Conservation (phyloP, 768 basidiomycete species). For the Kwoniella heveanensis region DNA sequence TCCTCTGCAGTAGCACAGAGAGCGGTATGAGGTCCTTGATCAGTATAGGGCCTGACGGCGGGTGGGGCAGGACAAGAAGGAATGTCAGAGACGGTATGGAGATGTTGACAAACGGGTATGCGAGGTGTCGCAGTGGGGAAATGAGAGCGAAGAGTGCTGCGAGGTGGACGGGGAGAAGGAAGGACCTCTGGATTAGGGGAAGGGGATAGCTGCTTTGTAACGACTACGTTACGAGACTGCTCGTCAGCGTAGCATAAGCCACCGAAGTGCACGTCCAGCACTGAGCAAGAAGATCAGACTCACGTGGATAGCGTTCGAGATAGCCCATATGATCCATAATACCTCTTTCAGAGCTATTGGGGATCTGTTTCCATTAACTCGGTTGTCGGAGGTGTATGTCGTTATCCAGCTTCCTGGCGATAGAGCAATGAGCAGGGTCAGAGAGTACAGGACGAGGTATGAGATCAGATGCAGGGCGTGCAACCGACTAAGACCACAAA, state of each 20-base stretch:
- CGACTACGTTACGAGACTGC: background rate
- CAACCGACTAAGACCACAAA: conserved; percentile 12
- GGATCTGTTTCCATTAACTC: background rate
- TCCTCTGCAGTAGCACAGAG: conserved; percentile 21
- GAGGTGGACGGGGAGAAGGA: conserved; percentile 24
- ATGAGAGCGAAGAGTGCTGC: conserved; percentile 11
- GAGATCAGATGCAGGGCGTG: conserved; percentile 30
- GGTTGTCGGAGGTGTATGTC: conserved; percentile 12
- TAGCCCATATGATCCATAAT: conserved; percentile 19
- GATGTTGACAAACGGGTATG: conserved; percentile 23
- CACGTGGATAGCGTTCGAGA: conserved; percentile 11
- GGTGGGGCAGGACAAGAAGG: conserved; percentile 26
- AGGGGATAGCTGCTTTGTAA: background rate
- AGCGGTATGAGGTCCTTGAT: conserved; percentile 25
- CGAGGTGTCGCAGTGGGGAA: background rate
- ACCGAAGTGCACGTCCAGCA: too few species aligned
- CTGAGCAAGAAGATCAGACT: too few species aligned
- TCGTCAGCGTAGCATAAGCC: too few species aligned
- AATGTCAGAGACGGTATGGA: conserved; percentile 37
- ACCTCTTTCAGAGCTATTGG: conserved; percentile 8
- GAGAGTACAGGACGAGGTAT: conserved; percentile 21
- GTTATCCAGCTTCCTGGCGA: conserved; percentile 19
- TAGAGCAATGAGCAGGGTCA: conserved; percentile 27
- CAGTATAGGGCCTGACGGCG: conserved; percentile 30
- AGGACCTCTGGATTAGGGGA: conserved; percentile 3